Evolutionary conservation across 257 asterid species (phyloP).

Genomic region (Galeopsis tetrahit): DNA sequence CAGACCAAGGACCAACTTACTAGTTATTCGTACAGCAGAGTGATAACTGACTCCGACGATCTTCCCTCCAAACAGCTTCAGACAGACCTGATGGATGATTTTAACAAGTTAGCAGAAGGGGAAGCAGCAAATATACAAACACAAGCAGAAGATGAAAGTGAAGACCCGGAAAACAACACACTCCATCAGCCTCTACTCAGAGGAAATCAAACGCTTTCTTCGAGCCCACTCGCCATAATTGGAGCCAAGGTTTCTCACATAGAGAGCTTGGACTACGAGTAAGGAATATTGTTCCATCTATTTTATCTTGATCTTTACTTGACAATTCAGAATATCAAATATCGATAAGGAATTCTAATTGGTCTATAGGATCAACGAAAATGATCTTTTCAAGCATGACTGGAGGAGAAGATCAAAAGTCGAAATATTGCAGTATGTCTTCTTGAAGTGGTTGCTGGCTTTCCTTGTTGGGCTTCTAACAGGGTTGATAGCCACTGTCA

Average conservation of each 20-base stretch:
- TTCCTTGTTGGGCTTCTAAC: constrained; percentile 88
- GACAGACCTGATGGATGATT: constrained; percentile 48
- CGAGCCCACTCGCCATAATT: constrained; percentile 66
- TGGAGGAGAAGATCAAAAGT: constrained; percentile 87
- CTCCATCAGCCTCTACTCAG: constrained; percentile 73
- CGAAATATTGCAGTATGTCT: constrained; percentile 72
- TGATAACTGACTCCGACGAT: constrained; percentile 33
- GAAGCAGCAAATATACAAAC: constrained; percentile 44
- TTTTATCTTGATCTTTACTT: constrained; percentile 11
- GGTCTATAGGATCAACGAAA: constrained; percentile 75
- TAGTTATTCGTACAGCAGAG: constrained; percentile 26
- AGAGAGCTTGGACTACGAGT: constrained; percentile 97
- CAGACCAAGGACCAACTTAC: constrained; percentile 40
- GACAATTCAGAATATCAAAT: constrained; percentile 12
- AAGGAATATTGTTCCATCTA: constrained; percentile 35
- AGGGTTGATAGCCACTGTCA: constrained; percentile 76
- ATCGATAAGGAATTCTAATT: background rate
- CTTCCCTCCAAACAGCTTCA: constrained; percentile 32
- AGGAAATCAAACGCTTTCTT: constrained; percentile 59
- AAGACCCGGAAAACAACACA: constrained; percentile 67
- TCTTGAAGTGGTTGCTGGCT: constrained; percentile 79
- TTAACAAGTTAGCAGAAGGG: constrained; percentile 35
- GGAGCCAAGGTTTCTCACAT: constrained; percentile 86
- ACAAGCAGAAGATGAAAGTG: constrained; percentile 43
- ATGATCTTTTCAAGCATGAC: constrained; percentile 93